A percentile compares a stretch with the other conserved stretches of the same genome.
phyloP scores from a whole-genome alignment of 805 yeast species.

The Lachancea cidri region DNA sequence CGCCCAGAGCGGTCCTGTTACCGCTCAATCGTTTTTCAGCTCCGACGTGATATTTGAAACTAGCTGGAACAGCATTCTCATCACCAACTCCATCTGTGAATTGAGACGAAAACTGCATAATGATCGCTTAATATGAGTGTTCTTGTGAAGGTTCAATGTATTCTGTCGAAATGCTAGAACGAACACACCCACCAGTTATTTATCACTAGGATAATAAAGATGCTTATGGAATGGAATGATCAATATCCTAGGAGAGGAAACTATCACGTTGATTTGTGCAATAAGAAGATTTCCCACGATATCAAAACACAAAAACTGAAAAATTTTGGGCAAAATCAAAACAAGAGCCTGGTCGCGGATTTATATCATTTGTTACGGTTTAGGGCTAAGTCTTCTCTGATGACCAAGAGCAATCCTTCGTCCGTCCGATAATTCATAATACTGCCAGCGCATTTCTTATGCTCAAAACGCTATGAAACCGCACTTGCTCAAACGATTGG shows the following conservation, averaged over 20 bases:
- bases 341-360: not conserved
- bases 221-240: too few relatives aligned
- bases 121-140: not conserved
- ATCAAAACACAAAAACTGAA: not conserved
- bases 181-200: too few relatives aligned
- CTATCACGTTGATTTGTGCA: not conserved
- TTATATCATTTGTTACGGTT: not conserved
- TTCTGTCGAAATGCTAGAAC: too few relatives aligned
- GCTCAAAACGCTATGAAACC: too few relatives aligned
- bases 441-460: too few relatives aligned
- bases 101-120: not conserved
- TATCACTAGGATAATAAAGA: too few relatives aligned
- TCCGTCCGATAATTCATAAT: too few relatives aligned
- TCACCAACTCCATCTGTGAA: not conserved
- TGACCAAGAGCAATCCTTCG: too few relatives aligned
- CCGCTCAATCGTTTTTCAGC: constrained; percentile 6
- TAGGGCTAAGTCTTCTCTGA: not conserved
- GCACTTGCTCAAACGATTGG: too few relatives aligned
- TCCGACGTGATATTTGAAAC: not conserved
- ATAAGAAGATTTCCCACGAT: not conserved
- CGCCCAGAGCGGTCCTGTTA: constrained; percentile 28
- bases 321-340: not conserved
- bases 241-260: too few relatives aligned
- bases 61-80: constrained; percentile 1
- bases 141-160: too few relatives aligned